Evolutionary conservation across 2,329 filamentous ascomycete species (phyloP).

Genomic region (Aspergillus texensis): DNA sequence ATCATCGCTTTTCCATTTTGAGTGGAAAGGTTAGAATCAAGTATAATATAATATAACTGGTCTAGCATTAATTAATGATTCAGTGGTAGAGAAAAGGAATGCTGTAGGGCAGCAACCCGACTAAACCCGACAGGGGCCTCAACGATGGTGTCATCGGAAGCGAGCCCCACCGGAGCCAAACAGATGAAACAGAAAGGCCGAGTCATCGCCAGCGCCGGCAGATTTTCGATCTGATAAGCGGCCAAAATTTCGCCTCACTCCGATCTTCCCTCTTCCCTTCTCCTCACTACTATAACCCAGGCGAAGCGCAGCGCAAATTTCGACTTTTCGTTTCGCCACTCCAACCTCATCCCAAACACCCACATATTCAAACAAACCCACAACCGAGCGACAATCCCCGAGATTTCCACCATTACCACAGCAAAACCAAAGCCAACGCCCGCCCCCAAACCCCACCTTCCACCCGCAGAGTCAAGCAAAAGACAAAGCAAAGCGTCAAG

Average conservation of each 20-base stretch:
- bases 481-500: conserved; percentile 20
- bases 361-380: background rate
- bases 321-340: background rate
- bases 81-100: too few species aligned
- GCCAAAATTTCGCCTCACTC: conserved; percentile 26
- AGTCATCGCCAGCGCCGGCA: background rate
- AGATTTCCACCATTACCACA: background rate
- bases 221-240: conserved; percentile 36
- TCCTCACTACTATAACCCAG: conserved; percentile 3
- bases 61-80: too few species aligned
- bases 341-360: background rate
- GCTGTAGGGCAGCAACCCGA: background rate
- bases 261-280: conserved; percentile 16
- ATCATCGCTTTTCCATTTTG: too few species aligned
- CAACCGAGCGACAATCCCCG: background rate
- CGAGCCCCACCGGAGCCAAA: background rate
- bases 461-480: conserved; percentile 1
- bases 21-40: too few species aligned
- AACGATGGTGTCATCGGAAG: background rate
- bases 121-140: background rate
- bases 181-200: background rate
- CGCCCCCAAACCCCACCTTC: background rate
- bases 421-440: background rate
- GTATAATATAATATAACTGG: too few species aligned
- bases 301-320: background rate